A percentile compares a stretch with the other conserved stretches of the same genome.
phyloP scores from a whole-genome alignment of 345 rosid genomes.

The Crucihimalaya himalaica region DNA sequence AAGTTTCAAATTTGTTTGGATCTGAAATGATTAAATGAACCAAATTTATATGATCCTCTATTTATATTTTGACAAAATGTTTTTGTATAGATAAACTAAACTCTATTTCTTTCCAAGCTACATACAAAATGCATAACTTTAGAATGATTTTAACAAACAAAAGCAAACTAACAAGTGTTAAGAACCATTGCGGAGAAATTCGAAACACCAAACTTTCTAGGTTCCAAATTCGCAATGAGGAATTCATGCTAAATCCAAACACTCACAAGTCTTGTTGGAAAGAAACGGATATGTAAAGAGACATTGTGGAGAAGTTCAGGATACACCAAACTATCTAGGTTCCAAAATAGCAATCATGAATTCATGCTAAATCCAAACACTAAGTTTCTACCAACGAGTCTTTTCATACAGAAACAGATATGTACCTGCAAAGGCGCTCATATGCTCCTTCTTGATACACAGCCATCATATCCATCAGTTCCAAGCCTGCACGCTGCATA shows the following conservation, averaged over 20 bases:
- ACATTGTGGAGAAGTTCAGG: background rate
- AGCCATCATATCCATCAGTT: constrained; percentile 99
- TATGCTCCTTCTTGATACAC: constrained; percentile 98
- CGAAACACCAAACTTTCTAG: constrained; percentile 2
- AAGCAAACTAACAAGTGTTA: background rate
- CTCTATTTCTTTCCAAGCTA: background rate
- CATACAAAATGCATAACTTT: background rate
- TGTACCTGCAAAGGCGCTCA: constrained; percentile 95
- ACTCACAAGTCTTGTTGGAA: constrained; percentile 1
- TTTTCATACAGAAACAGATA: background rate
- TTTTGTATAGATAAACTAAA: background rate
- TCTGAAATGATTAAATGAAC: background rate
- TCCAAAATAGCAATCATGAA: constrained; percentile 1
- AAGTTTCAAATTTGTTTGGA: background rate
- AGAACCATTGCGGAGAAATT: background rate
- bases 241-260: constrained; percentile 13
- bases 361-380: constrained; percentile 6
- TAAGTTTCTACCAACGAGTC: constrained; percentile 6
- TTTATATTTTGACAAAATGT: background rate
- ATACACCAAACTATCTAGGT: background rate
- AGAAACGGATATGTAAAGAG: constrained; percentile 31
- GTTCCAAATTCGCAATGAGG: background rate
- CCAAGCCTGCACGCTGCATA: constrained; percentile 95
- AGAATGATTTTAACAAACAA: background rate
- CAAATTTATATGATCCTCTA: background rate